phyloP scores from a whole-genome alignment of 306 rosid species.

The Trifolium fragiferum region DNA sequence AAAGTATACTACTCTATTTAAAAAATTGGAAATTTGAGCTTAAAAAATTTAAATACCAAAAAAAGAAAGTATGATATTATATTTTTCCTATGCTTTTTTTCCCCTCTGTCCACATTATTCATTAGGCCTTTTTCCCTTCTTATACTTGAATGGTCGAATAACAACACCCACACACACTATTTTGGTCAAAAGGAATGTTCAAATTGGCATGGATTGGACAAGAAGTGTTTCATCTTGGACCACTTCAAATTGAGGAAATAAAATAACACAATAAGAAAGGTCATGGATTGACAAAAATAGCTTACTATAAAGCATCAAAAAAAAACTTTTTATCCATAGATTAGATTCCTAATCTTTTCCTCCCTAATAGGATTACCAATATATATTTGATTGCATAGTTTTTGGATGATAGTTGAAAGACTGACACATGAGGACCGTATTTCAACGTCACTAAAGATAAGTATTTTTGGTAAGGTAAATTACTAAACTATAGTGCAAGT shows the following conservation, averaged over 20 bases:
- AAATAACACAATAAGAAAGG: constrained; percentile 14
- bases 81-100: constrained; percentile 19
- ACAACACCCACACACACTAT: constrained; percentile 29
- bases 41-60: background rate
- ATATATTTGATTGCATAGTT: constrained; percentile 25
- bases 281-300: constrained; percentile 34
- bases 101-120: constrained; percentile 14
- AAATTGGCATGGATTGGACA: constrained; percentile 52
- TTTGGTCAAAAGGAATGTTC: constrained; percentile 61
- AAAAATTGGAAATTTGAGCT: constrained; percentile 1
- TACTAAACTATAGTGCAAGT: constrained; percentile 37
- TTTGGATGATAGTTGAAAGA: constrained; percentile 32
- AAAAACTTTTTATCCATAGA: constrained; percentile 24
- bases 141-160: constrained; percentile 38
- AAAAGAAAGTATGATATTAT: constrained; percentile 17
- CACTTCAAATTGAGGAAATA: constrained; percentile 39
- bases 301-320: constrained; percentile 25
- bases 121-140: constrained; percentile 32
- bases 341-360: constrained; percentile 29
- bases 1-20: background rate
- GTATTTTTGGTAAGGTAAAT: constrained; percentile 31
- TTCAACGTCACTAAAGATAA: constrained; percentile 42
- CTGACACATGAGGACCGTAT: constrained; percentile 21
- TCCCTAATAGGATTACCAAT: constrained; percentile 41
- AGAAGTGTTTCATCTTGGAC: constrained; percentile 37